These are phyloP conservation scores for Bruguiera hainesii DNA, from an alignment of 441 rosid species.

Conservation along the genomic window DNA sequence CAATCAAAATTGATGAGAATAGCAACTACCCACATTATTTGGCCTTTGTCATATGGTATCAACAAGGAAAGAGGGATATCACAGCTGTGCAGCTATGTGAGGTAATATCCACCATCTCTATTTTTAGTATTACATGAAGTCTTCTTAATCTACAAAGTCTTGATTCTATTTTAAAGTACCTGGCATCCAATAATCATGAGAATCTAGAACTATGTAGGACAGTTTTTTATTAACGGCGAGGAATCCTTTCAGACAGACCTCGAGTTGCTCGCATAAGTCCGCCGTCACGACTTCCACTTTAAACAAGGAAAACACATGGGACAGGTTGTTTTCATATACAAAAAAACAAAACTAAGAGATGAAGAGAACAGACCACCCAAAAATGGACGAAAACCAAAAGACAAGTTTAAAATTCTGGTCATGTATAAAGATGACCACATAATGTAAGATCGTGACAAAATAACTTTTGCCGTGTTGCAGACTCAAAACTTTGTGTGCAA, in stretches of 20 bases:
- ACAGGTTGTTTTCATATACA: too few relatives aligned
- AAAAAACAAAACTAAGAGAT: too few relatives aligned
- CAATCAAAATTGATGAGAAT: conserved; percentile 57
- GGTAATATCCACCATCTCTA: conserved; percentile 28
- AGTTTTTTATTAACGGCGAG: too few relatives aligned
- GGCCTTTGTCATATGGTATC: conserved; percentile 60
- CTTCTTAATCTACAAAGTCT: background rate
- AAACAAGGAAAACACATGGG: too few relatives aligned
- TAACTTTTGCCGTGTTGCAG: conserved; percentile 25
- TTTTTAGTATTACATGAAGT: background rate
- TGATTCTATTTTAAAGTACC: background rate
- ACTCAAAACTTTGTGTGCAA: conserved; percentile 50
- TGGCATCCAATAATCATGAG: background rate
- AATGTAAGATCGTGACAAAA: background rate
- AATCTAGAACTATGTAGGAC: too few relatives aligned
- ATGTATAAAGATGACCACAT: background rate
- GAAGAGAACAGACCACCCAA: background rate
- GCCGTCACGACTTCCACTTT: too few relatives aligned
- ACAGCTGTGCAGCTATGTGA: conserved; percentile 71
- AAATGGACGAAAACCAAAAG: background rate
- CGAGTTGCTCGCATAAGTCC: too few relatives aligned
- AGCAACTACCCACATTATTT: conserved; percentile 59
- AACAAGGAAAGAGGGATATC: conserved; percentile 62
- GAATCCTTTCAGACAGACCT: too few relatives aligned
- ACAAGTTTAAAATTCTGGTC: background rate